Percentiles rank a stretch among this genome's conserved stretches.
phyloP scores from a whole-genome alignment of 805 yeast genomes.

The Candida suzukii region DNA sequence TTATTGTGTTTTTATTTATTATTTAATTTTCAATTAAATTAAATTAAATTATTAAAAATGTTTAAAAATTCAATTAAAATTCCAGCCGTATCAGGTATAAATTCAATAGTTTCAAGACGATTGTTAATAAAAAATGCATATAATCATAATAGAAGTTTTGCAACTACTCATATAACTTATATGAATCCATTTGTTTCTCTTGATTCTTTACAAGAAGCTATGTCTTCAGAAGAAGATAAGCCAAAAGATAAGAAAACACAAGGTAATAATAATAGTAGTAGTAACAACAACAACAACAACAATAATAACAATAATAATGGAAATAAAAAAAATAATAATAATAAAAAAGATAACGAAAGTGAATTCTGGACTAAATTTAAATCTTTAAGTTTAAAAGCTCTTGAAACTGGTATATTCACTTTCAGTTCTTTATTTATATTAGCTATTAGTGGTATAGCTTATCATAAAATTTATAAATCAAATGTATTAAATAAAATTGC shows the following conservation, averaged over 20 bases:
- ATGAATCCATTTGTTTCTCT: conserved; percentile 33
- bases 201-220: background rate
- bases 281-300: conserved; percentile 11
- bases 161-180: background rate
- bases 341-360: conserved; percentile 2
- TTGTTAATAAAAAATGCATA: too few relatives aligned
- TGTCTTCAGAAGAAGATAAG: background rate
- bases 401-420: conserved; percentile 68
- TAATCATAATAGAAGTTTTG: too few relatives aligned
- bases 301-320: conserved; percentile 12
- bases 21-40: too few relatives aligned
- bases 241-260: conserved; percentile 18
- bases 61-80: too few relatives aligned
- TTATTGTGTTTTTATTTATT: too few relatives aligned
- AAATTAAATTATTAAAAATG: too few relatives aligned
- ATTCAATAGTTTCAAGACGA: too few relatives aligned
- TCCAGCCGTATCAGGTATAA: too few relatives aligned
- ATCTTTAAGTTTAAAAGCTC: conserved; percentile 31
- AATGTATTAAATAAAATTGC: conserved; percentile 62
- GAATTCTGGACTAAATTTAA: conserved; percentile 8
- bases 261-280: too few relatives aligned
- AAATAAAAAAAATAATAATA: conserved; percentile 8
- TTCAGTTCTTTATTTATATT: conserved; percentile 60
- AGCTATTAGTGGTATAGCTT: conserved; percentile 65
- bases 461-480: conserved; percentile 53